Evolutionary conservation across 257 asterid genomes (phyloP), one percentile per base, ranked within the genome.

Genomic region (Perilla frutescens): DNA sequence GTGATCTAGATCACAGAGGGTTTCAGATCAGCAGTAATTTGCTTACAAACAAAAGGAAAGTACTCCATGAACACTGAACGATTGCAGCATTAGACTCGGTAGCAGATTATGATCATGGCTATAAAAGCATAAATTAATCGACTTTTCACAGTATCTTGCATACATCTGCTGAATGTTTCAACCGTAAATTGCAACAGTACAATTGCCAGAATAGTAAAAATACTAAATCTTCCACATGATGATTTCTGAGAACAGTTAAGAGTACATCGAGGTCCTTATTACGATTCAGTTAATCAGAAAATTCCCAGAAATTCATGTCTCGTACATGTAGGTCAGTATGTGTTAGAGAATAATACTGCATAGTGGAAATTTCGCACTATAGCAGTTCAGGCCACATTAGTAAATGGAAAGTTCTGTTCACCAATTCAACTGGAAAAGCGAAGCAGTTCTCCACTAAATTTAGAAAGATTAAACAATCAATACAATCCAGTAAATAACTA

Each of bases 1-100:
- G 76, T 69, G 71, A 74, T 36, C 39, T 34, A 34, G 58, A 39
- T 40, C 37, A 78, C 68, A 49, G 70, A 36, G n/a, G 34, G 40
- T 68, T 70, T 34, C 43, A n/a, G 48, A 68, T 69, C 59, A 66
- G 26, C 80, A 81, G 62, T 70, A 41, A 56, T 34, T 60, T 54
- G 40, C 44, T 73, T 63, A 43, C 48, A 43, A 50, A n/a, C 36
- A 34, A 9, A 63, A 69, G 61, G 31, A 36, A 54, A 26, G 29
- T 34, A 58, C 68, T 41, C 20, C 57, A 48, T 14, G 20, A 57
- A 65, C 43, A 67, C 44, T 45, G 20, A 66, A 74, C 57, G 8
- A 45, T 61, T 49, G 62, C 32, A 32, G 69, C 48, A 70, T 58
- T 32, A 60, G 31, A 49, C 31, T 65, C 40, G 8, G 40, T 39